These are phyloP conservation scores for Ogataea pilisensis DNA, from an alignment of 805 yeast genomes.

Conservation along the genomic window DNA sequence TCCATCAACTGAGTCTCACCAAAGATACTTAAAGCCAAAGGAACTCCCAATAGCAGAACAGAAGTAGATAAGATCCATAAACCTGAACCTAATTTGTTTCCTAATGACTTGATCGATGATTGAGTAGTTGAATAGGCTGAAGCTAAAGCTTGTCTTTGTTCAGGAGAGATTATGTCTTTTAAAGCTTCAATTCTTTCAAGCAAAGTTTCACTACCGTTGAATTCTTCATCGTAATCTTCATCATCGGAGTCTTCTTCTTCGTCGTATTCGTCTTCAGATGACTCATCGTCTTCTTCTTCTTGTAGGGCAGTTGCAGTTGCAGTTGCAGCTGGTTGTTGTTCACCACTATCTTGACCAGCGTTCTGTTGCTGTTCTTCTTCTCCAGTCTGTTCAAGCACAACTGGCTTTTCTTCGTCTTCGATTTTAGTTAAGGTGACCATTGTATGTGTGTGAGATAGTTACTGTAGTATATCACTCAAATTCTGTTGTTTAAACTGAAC, in stretches of 20 bases:
- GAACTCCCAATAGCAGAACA: constrained; percentile 84
- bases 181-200: constrained; percentile 86
- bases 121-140: constrained; percentile 27
- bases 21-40: constrained; percentile 82
- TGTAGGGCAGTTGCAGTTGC: constrained; percentile 30
- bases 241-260: constrained; percentile 42
- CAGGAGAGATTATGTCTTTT: constrained; percentile 87
- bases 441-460: not conserved
- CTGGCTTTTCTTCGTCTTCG: constrained; percentile 43
- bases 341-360: constrained; percentile 14
- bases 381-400: constrained; percentile 3
- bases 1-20: constrained; percentile 92
- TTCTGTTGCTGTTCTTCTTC: no score
- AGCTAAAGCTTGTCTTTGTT: constrained; percentile 56
- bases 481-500: no score
- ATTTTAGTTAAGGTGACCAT: constrained; percentile 79
- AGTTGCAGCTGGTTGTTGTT: constrained; percentile 21
- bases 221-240: constrained; percentile 65
- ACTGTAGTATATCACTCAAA: no score
- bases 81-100: constrained; percentile 64
- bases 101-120: constrained; percentile 41
- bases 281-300: constrained; percentile 33
- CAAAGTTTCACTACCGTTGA: constrained; percentile 79
- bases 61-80: constrained; percentile 87
- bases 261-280: constrained; percentile 30